phyloP scores from a whole-genome alignment of 306 rosid genomes.

The Heteromeles arbutifolia region DNA sequence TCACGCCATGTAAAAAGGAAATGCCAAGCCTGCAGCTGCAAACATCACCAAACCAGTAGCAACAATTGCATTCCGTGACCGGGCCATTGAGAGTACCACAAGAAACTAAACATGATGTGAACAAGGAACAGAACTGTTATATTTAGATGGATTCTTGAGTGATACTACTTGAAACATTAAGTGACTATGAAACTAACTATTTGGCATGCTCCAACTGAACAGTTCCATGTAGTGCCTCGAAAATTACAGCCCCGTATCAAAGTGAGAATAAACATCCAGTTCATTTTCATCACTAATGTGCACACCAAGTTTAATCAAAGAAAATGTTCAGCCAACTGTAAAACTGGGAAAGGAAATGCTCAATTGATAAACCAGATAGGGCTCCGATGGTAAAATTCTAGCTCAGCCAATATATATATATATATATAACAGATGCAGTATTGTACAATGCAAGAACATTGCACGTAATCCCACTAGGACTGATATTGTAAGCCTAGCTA shows the following conservation, averaged over 20 bases:
- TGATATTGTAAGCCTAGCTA: neutral
- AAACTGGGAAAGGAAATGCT: neutral
- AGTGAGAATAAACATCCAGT: neutral
- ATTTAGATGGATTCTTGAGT: neutral
- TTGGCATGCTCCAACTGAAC: neutral
- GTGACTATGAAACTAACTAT: neutral
- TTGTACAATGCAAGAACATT: neutral
- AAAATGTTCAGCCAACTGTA: neutral
- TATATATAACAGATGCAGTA: no score
- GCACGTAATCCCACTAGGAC: neutral
- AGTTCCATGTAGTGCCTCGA: neutral
- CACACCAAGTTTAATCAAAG: neutral
- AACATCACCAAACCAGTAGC: constrained; percentile 64
- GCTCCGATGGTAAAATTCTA: no score
- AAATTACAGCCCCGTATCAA: neutral
- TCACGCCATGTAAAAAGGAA: constrained; percentile 99
- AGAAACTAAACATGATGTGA: neutral
- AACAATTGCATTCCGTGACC: constrained; percentile 54
- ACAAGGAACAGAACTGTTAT: neutral
- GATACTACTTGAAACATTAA: neutral
- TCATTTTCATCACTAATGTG: neutral
- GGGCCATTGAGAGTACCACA: constrained; percentile 33
- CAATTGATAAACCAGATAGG: neutral
- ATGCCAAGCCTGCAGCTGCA: constrained; percentile 72
- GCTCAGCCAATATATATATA: no score